A percentile compares a stretch with the other conserved stretches of the same genome.
phyloP scores from a whole-genome alignment of 192 early-diverging fungal species.

The Martensiomyces pterosporus region DNA sequence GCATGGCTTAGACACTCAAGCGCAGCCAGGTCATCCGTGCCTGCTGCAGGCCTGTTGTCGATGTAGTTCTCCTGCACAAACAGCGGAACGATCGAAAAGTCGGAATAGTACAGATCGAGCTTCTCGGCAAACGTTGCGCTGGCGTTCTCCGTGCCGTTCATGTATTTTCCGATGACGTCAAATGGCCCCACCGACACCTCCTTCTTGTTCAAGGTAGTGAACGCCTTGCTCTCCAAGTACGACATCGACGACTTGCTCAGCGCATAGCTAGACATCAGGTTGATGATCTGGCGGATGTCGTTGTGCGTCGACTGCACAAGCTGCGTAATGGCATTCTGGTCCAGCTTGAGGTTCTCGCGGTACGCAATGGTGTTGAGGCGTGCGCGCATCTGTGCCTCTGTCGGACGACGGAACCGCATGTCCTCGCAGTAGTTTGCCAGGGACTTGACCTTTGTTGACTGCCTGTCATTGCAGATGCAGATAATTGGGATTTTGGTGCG shows the following conservation, averaged over 20 bases:
- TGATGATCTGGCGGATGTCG: constrained; percentile 97
- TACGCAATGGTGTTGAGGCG: constrained; percentile 73
- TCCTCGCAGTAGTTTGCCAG: constrained; percentile 83
- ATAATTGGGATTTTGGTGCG: constrained; percentile 90
- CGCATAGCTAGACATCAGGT: constrained; percentile 89
- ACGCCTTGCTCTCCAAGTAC: constrained; percentile 75
- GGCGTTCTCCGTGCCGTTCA: constrained; percentile 53
- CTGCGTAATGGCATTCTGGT: constrained; percentile 74
- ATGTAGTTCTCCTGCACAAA: constrained; percentile 97
- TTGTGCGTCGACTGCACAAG: constrained; percentile 74
- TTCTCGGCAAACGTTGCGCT: constrained; percentile 63
- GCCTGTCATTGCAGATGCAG: constrained; percentile 97
- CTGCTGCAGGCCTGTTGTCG: constrained; percentile 57
- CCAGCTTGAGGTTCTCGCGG: constrained; percentile 72
- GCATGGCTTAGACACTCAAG: constrained; percentile 73
- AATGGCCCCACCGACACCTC: constrained; percentile 65
- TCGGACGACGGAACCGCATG: constrained; percentile 70
- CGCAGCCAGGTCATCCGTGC: constrained; percentile 19
- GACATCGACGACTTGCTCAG: constrained; percentile 61
- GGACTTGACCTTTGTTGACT: constrained; percentile 77
- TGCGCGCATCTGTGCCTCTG: constrained; percentile 67
- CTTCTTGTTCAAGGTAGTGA: constrained; percentile 51
- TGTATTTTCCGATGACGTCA: constrained; percentile 65
- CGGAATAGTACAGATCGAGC: constrained; percentile 87
- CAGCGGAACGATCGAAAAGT: constrained; percentile 80